phyloP scores from a whole-genome alignment of 208 protist species.

The Trypanosoma caninum region DNA sequence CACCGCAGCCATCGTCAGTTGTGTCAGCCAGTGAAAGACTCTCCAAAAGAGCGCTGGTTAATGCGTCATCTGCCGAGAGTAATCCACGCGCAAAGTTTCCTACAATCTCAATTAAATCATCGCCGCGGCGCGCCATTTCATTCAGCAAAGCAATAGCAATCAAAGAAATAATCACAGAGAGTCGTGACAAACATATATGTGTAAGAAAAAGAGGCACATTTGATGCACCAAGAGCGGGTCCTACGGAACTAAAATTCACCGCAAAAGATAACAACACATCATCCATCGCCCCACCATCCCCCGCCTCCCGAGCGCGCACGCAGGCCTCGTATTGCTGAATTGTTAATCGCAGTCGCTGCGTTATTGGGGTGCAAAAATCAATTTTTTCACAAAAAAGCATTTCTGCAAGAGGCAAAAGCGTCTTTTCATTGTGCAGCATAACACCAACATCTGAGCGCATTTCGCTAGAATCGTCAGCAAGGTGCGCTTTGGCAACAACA shows the following conservation, averaged over 20 bases:
- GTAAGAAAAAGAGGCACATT: constrained; percentile 53
- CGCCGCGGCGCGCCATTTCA: constrained; percentile 29
- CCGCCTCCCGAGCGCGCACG: constrained; percentile 38
- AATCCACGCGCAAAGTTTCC: constrained; percentile 61
- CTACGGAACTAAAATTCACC: constrained; percentile 23
- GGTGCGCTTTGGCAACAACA: constrained; percentile 65
- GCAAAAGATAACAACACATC: constrained; percentile 42
- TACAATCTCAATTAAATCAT: constrained; percentile 57
- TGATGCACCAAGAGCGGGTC: constrained; percentile 11
- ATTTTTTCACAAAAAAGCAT: constrained; percentile 76
- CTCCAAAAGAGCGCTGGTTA: constrained; percentile 66
- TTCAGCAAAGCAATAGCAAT: constrained; percentile 73
- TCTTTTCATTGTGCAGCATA: constrained; percentile 78
- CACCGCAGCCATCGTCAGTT: constrained; percentile 19
- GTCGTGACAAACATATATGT: constrained; percentile 73
- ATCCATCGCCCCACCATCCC: constrained; percentile 1
- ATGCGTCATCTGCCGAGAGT: constrained; percentile 44
- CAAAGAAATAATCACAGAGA: constrained; percentile 80
- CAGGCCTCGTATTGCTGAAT: constrained; percentile 68
- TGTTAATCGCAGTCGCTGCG: constrained; percentile 38
- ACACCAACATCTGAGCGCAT: constrained; percentile 52
- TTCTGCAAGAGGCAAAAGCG: constrained; percentile 69
- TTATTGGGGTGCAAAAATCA: constrained; percentile 46
- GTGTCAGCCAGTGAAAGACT: constrained; percentile 49
- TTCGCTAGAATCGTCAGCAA: constrained; percentile 69